A percentile compares a stretch with the other conserved stretches of the same genome.
These are phyloP conservation scores for Lizonia empirigonia DNA, from an alignment of 2,329 filamentous ascomycete genomes.

Conservation along the genomic window DNA sequence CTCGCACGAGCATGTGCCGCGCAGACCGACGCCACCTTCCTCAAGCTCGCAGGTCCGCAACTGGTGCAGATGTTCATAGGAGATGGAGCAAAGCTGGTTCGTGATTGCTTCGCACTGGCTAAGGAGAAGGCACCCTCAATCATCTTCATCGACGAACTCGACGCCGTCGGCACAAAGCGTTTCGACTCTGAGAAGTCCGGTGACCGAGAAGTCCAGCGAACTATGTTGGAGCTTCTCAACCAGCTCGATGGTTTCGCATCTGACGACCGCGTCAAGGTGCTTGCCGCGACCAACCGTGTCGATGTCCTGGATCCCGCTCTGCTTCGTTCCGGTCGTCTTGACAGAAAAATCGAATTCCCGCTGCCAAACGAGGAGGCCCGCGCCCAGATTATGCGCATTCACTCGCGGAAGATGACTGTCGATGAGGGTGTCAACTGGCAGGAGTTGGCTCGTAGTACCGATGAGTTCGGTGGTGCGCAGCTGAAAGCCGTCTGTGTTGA, in stretches of 20 bases:
- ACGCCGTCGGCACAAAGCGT: slow-evolving; percentile 97
- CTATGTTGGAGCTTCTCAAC: slow-evolving; percentile 98
- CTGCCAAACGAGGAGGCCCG: slow-evolving; percentile 97
- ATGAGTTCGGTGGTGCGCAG: slow-evolving; percentile 97
- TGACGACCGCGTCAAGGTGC: slow-evolving; percentile 94
- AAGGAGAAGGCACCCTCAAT: slow-evolving; percentile 99
- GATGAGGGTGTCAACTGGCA: slow-evolving; percentile 94
- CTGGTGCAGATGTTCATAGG: slow-evolving; percentile 99
- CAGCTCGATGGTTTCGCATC: slow-evolving; percentile 98
- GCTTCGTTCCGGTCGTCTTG: slow-evolving; percentile 87
- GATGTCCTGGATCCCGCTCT: slow-evolving; percentile 92
- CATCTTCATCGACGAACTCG: slow-evolving; percentile 98
- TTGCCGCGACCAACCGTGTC: slow-evolving; percentile 92
- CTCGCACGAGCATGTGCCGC: slow-evolving; percentile 95
- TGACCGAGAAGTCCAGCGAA: slow-evolving; percentile 96
- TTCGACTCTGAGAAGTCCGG: slow-evolving; percentile 99
- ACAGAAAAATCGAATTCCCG: slow-evolving; percentile 98
- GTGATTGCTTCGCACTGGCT: slow-evolving; percentile 94
- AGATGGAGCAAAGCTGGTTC: slow-evolving; percentile 95
- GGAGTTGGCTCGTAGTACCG: slow-evolving; percentile 92
- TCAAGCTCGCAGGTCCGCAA: slow-evolving; percentile 96
- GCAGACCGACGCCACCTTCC: slow-evolving; percentile 97
- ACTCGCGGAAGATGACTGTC: slow-evolving; percentile 97
- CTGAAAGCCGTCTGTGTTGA: slow-evolving; percentile 98
- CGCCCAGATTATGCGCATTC: slow-evolving; percentile 95